These are phyloP conservation scores for Obelidium mucronatum DNA, from an alignment of 192 early-diverging fungal species.

Conservation along the genomic window DNA sequence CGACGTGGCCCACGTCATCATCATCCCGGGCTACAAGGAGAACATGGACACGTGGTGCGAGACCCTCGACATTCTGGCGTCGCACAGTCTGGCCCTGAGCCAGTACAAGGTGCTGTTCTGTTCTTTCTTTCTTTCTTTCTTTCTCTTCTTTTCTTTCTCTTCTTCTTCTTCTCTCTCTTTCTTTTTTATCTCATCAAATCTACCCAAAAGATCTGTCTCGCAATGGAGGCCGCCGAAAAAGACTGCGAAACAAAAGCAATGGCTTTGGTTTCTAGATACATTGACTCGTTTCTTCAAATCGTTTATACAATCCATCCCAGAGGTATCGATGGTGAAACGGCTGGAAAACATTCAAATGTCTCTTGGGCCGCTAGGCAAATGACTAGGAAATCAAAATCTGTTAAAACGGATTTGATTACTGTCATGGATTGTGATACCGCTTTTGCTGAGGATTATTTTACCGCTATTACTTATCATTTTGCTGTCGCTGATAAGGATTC, in stretches of 20 bases:
- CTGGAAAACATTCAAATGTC: slow-evolving; percentile 73
- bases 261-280: slow-evolving; percentile 56
- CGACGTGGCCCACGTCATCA: slow-evolving; percentile 62
- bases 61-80: slow-evolving; percentile 67
- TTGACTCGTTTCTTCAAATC: slow-evolving; percentile 67
- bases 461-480: slow-evolving; percentile 47
- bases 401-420: slow-evolving; percentile 58
- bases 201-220: slow-evolving; percentile 57
- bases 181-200: background rate
- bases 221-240: slow-evolving; percentile 71
- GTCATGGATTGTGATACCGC: slow-evolving; percentile 76
- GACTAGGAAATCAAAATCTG: slow-evolving; percentile 34
- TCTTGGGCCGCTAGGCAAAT: slow-evolving; percentile 64
- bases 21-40: slow-evolving; percentile 74
- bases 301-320: slow-evolving; percentile 69
- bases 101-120: slow-evolving; percentile 65
- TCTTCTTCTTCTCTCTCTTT: slow-evolving; percentile 3
- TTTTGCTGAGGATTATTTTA: slow-evolving; percentile 72
- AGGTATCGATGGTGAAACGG: slow-evolving; percentile 64
- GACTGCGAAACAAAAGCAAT: slow-evolving; percentile 60
- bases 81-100: slow-evolving; percentile 46
- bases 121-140: no score
- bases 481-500: slow-evolving; percentile 11
- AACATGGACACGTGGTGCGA: slow-evolving; percentile 66
- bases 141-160: no score